Evolutionary conservation across 108 stramenopile species (phyloP).

Genomic region (Seminavis robusta): DNA sequence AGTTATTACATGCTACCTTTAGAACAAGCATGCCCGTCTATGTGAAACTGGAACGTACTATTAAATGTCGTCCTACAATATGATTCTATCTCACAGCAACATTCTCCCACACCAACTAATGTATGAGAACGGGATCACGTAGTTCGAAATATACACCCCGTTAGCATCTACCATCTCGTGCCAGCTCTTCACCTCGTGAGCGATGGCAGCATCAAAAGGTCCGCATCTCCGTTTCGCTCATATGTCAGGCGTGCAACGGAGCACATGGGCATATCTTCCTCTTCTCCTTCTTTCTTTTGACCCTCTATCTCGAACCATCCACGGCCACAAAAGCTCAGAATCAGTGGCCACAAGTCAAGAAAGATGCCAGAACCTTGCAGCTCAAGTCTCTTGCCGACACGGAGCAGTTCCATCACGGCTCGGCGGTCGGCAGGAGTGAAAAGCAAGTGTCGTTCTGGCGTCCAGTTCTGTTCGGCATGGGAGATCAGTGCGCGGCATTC

Average conservation of each 20-base stretch:
- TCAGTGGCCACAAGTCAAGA: slow-evolving; percentile 74
- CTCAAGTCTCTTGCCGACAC: slow-evolving; percentile 80
- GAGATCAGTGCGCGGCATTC: slow-evolving; percentile 66
- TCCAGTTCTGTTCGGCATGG: slow-evolving; percentile 77
- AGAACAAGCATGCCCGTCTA: no score
- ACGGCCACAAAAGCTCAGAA: slow-evolving; percentile 78
- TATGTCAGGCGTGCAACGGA: no score
- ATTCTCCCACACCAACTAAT: no score
- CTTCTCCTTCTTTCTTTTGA: no score
- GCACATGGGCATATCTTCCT: not conserved
- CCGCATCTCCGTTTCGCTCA: no score
- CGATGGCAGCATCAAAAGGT: no score
- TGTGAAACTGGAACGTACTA: no score
- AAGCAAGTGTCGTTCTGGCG: slow-evolving; percentile 64
- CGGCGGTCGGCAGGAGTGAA: slow-evolving; percentile 75
- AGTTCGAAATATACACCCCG: no score
- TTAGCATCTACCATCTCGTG: slow-evolving; percentile 5
- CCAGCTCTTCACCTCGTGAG: slow-evolving; percentile 2
- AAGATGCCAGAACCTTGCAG: slow-evolving; percentile 66
- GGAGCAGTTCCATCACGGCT: slow-evolving; percentile 68
- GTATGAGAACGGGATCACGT: no score
- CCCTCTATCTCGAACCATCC: slow-evolving; percentile 77
- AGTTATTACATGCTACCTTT: no score
- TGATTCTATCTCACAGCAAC: no score
- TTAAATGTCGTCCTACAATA: no score